Evolutionary conservation across 1,284 basidiomycete species (phyloP).

Genomic region (Hemileccinum hortonii): DNA sequence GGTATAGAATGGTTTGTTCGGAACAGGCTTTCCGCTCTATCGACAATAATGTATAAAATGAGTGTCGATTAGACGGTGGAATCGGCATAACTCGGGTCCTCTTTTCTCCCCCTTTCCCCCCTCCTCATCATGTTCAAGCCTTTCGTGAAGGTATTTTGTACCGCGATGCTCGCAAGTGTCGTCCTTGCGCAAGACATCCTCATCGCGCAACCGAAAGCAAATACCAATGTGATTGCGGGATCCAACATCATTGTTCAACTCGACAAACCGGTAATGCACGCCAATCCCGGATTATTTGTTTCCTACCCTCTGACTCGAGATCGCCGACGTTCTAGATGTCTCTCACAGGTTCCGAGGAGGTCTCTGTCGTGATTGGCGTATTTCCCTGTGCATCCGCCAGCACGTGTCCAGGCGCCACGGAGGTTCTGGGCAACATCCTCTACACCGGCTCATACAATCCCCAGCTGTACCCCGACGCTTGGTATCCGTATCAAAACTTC

Average conservation of each 20-base stretch:
- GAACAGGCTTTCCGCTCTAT: not conserved
- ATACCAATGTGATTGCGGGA: conserved; percentile 36
- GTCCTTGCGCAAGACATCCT: conserved; percentile 42
- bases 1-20: not conserved
- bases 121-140: conserved; percentile 12
- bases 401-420: conserved; percentile 16
- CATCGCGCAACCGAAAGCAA: conserved; percentile 40
- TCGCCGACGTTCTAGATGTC: conserved; percentile 23
- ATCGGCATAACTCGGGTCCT: not conserved
- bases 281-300: not conserved
- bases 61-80: not conserved
- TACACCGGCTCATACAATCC: conserved; percentile 48
- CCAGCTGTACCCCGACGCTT: conserved; percentile 10
- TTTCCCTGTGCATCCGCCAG: conserved; percentile 28
- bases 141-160: conserved; percentile 10
- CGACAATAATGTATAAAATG: not conserved
- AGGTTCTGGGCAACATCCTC: conserved; percentile 36
- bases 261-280: conserved; percentile 41
- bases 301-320: too few relatives aligned
- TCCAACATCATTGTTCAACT: conserved; percentile 42
- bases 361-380: conserved; percentile 45
- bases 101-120: not conserved
- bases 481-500: conserved; percentile 49
- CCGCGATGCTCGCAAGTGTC: conserved; percentile 4
- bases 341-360: conserved; percentile 20